Conservation (phyloP, 768 basidiomycete genomes). For the Xanthoconium purpureum region DNA sequence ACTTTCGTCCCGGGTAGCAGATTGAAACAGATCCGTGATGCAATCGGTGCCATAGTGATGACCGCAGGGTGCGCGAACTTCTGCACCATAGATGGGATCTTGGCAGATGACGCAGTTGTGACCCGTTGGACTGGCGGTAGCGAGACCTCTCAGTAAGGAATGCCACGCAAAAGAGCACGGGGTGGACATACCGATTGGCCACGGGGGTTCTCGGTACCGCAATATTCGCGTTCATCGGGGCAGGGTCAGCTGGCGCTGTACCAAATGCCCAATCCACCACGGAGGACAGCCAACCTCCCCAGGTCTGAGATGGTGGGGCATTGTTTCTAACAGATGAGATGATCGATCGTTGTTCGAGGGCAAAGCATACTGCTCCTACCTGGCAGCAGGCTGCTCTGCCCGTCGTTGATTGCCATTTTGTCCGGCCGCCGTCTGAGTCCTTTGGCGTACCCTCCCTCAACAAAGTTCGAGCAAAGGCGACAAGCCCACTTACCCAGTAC, state of each 20-base stretch:
- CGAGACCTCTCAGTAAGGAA: not conserved
- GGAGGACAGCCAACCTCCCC: slow-evolving; percentile 22
- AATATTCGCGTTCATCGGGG: not conserved
- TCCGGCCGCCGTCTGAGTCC: not conserved
- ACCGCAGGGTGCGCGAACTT: slow-evolving; percentile 33
- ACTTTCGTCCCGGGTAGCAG: slow-evolving; percentile 36
- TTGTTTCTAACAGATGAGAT: not conserved
- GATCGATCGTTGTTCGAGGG: not conserved
- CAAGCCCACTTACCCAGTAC: not conserved
- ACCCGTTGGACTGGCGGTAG: slow-evolving; percentile 16
- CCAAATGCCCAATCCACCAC: slow-evolving; percentile 1
- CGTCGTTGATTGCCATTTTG: not conserved
- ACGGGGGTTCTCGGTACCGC: not conserved
- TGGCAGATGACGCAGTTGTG: slow-evolving; percentile 36
- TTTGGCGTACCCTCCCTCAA: slow-evolving; percentile 4
- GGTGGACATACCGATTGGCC: slow-evolving; percentile 15
- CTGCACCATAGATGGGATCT: slow-evolving; percentile 29
- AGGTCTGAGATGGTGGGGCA: slow-evolving; percentile 1
- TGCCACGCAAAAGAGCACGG: not conserved
- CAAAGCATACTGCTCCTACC: slow-evolving; percentile 7
- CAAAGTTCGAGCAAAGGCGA: not conserved
- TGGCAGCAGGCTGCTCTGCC: not conserved
- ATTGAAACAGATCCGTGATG: slow-evolving; percentile 33
- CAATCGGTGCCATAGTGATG: slow-evolving; percentile 37
- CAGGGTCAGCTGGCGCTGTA: not conserved